Evolutionary conservation across 2,329 filamentous ascomycete species (phyloP).

Genomic region (Ophiosphaerella herpotricha): DNA sequence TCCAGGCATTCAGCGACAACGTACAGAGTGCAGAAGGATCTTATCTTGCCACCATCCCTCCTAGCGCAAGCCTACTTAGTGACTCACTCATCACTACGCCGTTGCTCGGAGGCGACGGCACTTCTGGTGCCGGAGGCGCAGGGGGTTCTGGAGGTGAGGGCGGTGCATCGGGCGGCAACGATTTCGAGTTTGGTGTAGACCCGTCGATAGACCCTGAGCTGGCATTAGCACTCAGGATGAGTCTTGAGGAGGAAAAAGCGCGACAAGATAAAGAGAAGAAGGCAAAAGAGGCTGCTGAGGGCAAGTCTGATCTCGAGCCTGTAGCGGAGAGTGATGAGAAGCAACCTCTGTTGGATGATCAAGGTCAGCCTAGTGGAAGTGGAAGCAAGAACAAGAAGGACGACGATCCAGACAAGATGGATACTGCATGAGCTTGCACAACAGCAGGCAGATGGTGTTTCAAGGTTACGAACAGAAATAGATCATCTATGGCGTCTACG

Average conservation of each 20-base stretch:
- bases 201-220: slow-evolving; percentile 91
- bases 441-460: slow-evolving; percentile 1
- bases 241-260: slow-evolving; percentile 96
- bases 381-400: slow-evolving; percentile 56
- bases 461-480: slow-evolving; percentile 7
- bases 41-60: slow-evolving; percentile 86
- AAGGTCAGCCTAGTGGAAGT: slow-evolving; percentile 68
- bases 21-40: slow-evolving; percentile 90
- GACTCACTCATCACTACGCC: slow-evolving; percentile 89
- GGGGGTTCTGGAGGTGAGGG: slow-evolving; percentile 57
- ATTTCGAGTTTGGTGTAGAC: slow-evolving; percentile 89
- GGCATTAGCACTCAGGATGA: slow-evolving; percentile 93
- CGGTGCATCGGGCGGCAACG: slow-evolving; percentile 59
- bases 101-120: slow-evolving; percentile 83
- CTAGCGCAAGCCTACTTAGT: slow-evolving; percentile 87
- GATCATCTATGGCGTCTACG: slow-evolving; percentile 35
- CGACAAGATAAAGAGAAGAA: slow-evolving; percentile 84
- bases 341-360: slow-evolving; percentile 66
- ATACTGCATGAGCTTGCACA: slow-evolving; percentile 69
- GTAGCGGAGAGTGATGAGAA: slow-evolving; percentile 73
- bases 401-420: slow-evolving; percentile 79
- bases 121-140: slow-evolving; percentile 61
- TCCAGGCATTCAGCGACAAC: slow-evolving; percentile 89
- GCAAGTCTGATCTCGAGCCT: slow-evolving; percentile 76
- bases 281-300: slow-evolving; percentile 71